A percentile compares a stretch with the other conserved stretches of the same genome.
Evolutionary conservation across 768 basidiomycete genomes (phyloP).

Genomic region (Trametopsis cervina): DNA sequence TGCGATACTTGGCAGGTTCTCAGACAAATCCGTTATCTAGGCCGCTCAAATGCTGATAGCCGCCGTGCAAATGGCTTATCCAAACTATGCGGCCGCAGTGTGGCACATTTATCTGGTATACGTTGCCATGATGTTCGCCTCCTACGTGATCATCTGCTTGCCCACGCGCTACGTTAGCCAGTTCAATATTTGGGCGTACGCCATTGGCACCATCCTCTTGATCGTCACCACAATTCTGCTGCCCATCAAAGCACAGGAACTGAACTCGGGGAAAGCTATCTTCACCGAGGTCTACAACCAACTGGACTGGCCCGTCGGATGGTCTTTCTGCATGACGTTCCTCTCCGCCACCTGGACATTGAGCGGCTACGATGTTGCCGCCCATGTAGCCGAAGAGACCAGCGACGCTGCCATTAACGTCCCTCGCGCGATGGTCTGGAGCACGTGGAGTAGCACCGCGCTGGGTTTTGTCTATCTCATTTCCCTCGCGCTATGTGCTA

Average conservation of each 20-base stretch:
- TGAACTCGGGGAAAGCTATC: constrained; percentile 12
- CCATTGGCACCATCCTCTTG: constrained; percentile 11
- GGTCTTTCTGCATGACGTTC: constrained; percentile 17
- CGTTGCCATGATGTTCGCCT: constrained; percentile 15
- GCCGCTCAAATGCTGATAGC: constrained; percentile 15
- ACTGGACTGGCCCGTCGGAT: constrained; percentile 14
- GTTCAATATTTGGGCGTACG: constrained; percentile 17
- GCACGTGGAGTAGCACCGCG: constrained; percentile 8
- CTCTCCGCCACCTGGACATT: constrained; percentile 14
- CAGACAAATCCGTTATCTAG: not conserved
- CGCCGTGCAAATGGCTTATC: constrained; percentile 11
- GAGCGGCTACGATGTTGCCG: constrained; percentile 14
- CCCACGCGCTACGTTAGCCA: constrained; percentile 15
- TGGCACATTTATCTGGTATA: constrained; percentile 17
- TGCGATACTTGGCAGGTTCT: not conserved
- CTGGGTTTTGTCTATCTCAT: constrained; percentile 13
- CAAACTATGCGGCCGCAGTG: constrained; percentile 7
- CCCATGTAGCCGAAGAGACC: constrained; percentile 17
- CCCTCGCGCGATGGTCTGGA: constrained; percentile 16
- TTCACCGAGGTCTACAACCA: constrained; percentile 13
- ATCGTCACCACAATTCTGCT: constrained; percentile 10
- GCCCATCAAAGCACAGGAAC: constrained; percentile 5
- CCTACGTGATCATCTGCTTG: constrained; percentile 16
- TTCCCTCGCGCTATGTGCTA: constrained; percentile 11
- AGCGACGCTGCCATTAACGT: constrained; percentile 11